phyloP scores from a whole-genome alignment of 2,329 filamentous ascomycete genomes.

The Aplosporella prunicola region DNA sequence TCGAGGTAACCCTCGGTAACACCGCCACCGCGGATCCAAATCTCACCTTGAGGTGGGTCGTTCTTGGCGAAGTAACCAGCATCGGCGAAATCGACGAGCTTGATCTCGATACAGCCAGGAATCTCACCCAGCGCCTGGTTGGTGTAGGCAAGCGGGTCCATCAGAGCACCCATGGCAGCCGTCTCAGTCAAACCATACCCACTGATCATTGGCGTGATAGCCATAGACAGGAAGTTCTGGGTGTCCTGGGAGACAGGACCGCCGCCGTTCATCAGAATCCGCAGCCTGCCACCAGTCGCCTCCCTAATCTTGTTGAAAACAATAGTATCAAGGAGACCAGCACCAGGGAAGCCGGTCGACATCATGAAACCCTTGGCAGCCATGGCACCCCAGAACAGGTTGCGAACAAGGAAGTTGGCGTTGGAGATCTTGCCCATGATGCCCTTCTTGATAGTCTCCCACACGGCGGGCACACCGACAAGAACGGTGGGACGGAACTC shows the following conservation, averaged over 20 bases:
- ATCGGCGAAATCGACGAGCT: constrained; percentile 83
- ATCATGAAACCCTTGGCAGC: constrained; percentile 53
- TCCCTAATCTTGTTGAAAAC: constrained; percentile 91
- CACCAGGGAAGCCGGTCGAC: constrained; percentile 52
- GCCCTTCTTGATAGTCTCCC: constrained; percentile 96
- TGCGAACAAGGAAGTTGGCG: constrained; percentile 58
- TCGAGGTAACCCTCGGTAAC: constrained; percentile 74
- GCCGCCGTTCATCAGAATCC: constrained; percentile 89
- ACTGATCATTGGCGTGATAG: constrained; percentile 85
- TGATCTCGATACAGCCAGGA: constrained; percentile 70
- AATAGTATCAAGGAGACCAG: constrained; percentile 63
- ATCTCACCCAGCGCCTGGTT: constrained; percentile 68
- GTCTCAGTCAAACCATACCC: constrained; percentile 96
- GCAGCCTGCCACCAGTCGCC: constrained; percentile 76
- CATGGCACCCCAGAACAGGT: constrained; percentile 67
- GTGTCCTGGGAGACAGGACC: constrained; percentile 84
- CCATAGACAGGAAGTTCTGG: constrained; percentile 81
- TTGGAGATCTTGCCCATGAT: constrained; percentile 54
- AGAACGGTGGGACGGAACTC: constrained; percentile 84
- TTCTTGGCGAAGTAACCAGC: constrained; percentile 73
- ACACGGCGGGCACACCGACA: constrained; percentile 90
- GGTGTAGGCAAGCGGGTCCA: constrained; percentile 78
- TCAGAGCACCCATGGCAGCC: constrained; percentile 69
- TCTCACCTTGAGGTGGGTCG: constrained; percentile 79
- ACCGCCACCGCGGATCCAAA: constrained; percentile 72